A percentile compares a stretch with the other conserved stretches of the same genome.
Conservation (phyloP, 495 filamentous ascomycete species). For the Viridothelium virens region DNA sequence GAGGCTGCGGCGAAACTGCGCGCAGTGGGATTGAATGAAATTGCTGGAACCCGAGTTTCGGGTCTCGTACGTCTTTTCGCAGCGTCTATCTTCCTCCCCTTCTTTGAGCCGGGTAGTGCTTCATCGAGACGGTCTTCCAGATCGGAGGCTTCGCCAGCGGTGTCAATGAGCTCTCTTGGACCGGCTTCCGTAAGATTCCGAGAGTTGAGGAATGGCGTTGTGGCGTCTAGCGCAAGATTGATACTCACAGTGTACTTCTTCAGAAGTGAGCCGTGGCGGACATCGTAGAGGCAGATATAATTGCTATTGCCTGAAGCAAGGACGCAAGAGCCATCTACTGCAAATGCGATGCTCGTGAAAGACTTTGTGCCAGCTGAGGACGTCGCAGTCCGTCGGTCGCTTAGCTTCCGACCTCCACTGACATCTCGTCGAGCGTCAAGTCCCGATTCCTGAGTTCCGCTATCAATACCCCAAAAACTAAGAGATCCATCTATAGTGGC, state of each 20-base stretch:
- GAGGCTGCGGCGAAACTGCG: slow-evolving; percentile 88
- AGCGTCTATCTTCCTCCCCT: slow-evolving; percentile 58
- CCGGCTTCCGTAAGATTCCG: slow-evolving; percentile 84
- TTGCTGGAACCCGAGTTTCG: slow-evolving; percentile 75
- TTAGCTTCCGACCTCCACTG: slow-evolving; percentile 80
- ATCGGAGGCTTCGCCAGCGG: slow-evolving; percentile 81
- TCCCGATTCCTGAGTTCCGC: slow-evolving; percentile 71
- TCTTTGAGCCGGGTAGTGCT: slow-evolving; percentile 78
- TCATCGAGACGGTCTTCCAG: slow-evolving; percentile 74
- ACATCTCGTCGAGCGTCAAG: slow-evolving; percentile 86
- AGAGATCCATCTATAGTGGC: slow-evolving; percentile 89
- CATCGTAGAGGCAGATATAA: slow-evolving; percentile 93
- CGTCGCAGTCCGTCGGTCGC: slow-evolving; percentile 81
- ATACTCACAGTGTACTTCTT: slow-evolving; percentile 92
- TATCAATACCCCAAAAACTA: slow-evolving; percentile 87
- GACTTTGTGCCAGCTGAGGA: slow-evolving; percentile 82
- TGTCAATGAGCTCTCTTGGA: slow-evolving; percentile 71
- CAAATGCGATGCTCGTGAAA: slow-evolving; percentile 82
- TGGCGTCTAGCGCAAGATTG: slow-evolving; percentile 88
- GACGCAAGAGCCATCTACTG: slow-evolving; percentile 81
- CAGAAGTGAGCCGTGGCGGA: slow-evolving; percentile 76
- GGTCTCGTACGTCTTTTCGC: slow-evolving; percentile 65
- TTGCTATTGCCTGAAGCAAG: slow-evolving; percentile 92
- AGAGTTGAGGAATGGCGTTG: slow-evolving; percentile 93
- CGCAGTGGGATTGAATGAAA: slow-evolving; percentile 82